phyloP scores from a whole-genome alignment of 106 monocot species.

The Alisma plantagoaquatica region DNA sequence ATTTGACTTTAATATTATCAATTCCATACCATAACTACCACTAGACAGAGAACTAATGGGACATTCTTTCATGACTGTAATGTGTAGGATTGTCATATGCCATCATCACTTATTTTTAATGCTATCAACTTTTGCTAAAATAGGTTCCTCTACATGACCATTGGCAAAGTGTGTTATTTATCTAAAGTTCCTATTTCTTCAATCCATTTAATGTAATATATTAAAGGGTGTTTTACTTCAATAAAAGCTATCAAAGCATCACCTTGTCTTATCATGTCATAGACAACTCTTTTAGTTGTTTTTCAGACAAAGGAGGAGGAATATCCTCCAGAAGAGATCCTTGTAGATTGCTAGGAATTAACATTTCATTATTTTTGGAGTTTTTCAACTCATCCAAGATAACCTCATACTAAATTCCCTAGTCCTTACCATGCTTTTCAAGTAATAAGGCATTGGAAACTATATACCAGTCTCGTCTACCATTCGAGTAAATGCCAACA shows the following conservation, averaged over 20 bases:
- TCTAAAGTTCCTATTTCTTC: constrained; percentile 18
- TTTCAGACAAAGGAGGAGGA: background rate
- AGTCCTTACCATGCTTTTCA: background rate
- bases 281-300: background rate
- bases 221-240: background rate
- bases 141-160: constrained; percentile 11
- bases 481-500: constrained; percentile 14
- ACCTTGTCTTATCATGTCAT: background rate
- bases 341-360: background rate
- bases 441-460: background rate
- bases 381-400: background rate
- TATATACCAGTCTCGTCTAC: constrained; percentile 3
- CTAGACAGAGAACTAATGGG: no score
- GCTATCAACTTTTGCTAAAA: constrained; percentile 18
- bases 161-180: constrained; percentile 23
- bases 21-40: constrained; percentile 1
- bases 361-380: background rate
- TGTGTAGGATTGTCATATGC: background rate
- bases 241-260: background rate
- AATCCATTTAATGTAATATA: constrained; percentile 6
- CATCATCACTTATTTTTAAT: constrained; percentile 10
- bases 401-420: no score
- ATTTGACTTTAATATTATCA: background rate
- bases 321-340: background rate
- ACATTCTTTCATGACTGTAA: no score